Evolutionary conservation across 768 basidiomycete genomes (phyloP), one percentile per base, ranked within the genome.

Genomic region (Tubosaeta sp.): DNA sequence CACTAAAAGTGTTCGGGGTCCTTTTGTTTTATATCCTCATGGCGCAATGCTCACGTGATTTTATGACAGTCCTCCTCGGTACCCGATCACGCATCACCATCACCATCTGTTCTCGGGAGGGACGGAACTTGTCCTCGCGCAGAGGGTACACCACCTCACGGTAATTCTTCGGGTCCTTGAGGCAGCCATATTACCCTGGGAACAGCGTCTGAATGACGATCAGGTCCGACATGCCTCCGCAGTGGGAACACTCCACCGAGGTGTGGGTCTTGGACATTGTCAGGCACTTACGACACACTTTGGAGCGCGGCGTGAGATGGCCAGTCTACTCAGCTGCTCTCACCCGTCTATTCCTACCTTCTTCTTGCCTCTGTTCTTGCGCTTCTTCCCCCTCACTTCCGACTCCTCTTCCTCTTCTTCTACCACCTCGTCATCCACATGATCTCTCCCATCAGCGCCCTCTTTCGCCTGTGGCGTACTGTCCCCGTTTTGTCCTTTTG

Each of bases 281-380:
- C 30, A 63, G 54, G 61, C 52, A 22, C 40, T 63, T 60, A 60
- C 61, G 61, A 49, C 48, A 49, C 48, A 63, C 32, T 14, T 36
- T 49, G 32, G 18, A 45, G 39, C 11, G 43, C 46, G 35, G 44
- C 58, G 51, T 58, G 56, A 48, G 61, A 63, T 27, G 19, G 6
- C 16, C 11, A 27, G 27, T 27, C 27, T 9, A 27, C 27, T 27
- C 27, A 9, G 27, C 27, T 27, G 27, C 27, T 9, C 27, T 27
- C 27, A 27, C 48, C n/a, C 38, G 46, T 47, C 44, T 25, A 18
- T 24, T 54, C 36, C 55, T 11, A n/a, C 51, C 46, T 52, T 58
- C 46, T 54, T 65, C 49, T 32, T 56, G 29, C 63, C 63, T 21
- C 43, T 57, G 16, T 21, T 49, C 56, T 55, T 65, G 44, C 55